Conservation (phyloP, 805 yeast species). For the Ogataea neopini region DNA sequence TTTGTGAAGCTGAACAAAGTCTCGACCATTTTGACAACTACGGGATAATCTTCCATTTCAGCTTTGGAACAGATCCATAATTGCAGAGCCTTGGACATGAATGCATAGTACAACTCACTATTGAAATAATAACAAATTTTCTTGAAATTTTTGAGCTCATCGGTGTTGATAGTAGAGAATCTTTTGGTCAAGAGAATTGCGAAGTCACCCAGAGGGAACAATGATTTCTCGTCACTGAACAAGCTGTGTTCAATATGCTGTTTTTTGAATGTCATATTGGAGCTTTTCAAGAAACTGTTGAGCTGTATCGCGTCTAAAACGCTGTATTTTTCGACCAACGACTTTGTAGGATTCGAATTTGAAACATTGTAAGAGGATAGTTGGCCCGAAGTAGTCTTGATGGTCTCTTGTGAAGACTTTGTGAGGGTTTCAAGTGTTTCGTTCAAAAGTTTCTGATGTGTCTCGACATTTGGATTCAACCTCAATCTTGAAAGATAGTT, state of each 20-base stretch:
- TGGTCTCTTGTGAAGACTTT: conserved; percentile 41
- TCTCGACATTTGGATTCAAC: conserved; percentile 40
- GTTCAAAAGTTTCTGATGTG: conserved; percentile 43
- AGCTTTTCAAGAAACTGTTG: conserved; percentile 52
- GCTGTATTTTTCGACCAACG: conserved; percentile 46
- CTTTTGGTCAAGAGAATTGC: conserved; percentile 35
- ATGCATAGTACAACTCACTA: conserved; percentile 53
- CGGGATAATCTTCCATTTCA: conserved; percentile 49
- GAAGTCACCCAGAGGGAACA: conserved; percentile 51
- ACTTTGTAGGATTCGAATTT: conserved; percentile 42
- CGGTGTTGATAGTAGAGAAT: conserved; percentile 18
- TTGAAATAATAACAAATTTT: conserved; percentile 46
- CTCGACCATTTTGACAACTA: conserved; percentile 47
- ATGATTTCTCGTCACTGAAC: conserved; percentile 52
- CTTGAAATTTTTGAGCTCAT: conserved; percentile 40
- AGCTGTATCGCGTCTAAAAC: conserved; percentile 55
- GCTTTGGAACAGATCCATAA: conserved; percentile 70
- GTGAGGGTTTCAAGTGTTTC: conserved; percentile 41
- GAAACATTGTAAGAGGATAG: conserved; percentile 49
- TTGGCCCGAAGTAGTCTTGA: conserved; percentile 45
- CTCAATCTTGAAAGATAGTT: conserved; percentile 37
- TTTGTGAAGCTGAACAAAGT: conserved; percentile 35
- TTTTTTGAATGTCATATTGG: conserved; percentile 62
- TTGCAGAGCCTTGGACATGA: conserved; percentile 57
- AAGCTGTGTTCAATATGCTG: conserved; percentile 62